These are phyloP conservation scores for Colletotrichum orchidophilum DNA, from an alignment of 2,329 filamentous ascomycete genomes.

Conservation along the genomic window DNA sequence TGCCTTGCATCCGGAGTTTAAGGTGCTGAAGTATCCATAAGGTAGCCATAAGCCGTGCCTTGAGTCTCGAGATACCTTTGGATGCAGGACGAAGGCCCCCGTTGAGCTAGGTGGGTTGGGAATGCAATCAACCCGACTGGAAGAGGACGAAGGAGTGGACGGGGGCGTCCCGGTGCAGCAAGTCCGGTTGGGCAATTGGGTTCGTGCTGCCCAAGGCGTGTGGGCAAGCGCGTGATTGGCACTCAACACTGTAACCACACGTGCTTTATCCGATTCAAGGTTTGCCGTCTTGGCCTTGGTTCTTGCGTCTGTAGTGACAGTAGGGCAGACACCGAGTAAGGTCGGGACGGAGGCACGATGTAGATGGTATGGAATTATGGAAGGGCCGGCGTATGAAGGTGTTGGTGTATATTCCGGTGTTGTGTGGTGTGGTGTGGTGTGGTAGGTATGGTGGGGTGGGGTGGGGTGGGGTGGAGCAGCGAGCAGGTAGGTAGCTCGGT, in stretches of 20 bases:
- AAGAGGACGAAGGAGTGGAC: conserved; percentile 15
- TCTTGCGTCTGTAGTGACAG: background rate
- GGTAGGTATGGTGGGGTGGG: no score
- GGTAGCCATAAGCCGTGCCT: conserved; percentile 9
- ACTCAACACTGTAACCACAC: conserved; percentile 16
- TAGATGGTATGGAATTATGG: background rate
- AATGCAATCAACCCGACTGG: conserved; percentile 31
- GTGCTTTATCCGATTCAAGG: background rate
- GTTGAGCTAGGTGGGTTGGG: conserved; percentile 9
- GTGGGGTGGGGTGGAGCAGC: background rate
- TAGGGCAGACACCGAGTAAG: background rate
- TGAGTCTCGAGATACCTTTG: background rate
- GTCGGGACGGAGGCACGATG: background rate
- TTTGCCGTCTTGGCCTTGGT: background rate
- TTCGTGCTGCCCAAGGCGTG: conserved; percentile 12
- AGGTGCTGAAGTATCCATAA: background rate
- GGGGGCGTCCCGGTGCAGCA: background rate
- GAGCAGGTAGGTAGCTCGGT: background rate
- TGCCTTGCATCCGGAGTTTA: conserved; percentile 4
- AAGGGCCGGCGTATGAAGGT: background rate
- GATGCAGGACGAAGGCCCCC: background rate
- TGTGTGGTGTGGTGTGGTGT: background rate
- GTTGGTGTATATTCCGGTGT: background rate
- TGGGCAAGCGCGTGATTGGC: conserved; percentile 25
- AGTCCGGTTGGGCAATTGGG: conserved; percentile 26